These are phyloP conservation scores for Thymus mandschuricus DNA, from an alignment of 257 asterid genomes.

Conservation along the genomic window DNA sequence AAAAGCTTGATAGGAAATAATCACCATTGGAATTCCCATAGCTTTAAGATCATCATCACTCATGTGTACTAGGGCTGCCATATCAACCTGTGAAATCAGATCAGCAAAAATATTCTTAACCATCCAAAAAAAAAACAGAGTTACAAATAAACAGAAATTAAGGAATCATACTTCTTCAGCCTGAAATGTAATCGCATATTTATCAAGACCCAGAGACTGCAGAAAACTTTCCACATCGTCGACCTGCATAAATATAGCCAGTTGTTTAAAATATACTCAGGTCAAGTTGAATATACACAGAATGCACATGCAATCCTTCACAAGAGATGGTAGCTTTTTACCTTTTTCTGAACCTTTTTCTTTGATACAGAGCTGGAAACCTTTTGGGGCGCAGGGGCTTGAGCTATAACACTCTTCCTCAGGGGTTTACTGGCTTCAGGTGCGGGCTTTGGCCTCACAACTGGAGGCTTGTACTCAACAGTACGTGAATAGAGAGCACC, in stretches of 20 bases:
- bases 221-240: conserved; percentile 82
- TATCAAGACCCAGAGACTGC: conserved; percentile 84
- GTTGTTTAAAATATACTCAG: conserved; percentile 2
- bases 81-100: conserved; percentile 76
- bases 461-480: conserved; percentile 52
- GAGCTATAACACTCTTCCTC: conserved; percentile 66
- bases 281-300: background rate
- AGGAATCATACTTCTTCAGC: conserved; percentile 85
- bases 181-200: conserved; percentile 89
- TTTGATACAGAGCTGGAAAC: conserved; percentile 49
- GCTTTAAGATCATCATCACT: conserved; percentile 97
- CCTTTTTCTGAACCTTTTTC: conserved; percentile 68
- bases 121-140: conserved; percentile 16
- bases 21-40: conserved; percentile 97
- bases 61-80: conserved; percentile 95
- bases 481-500: conserved; percentile 58
- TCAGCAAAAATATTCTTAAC: conserved; percentile 15
- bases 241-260: conserved; percentile 53
- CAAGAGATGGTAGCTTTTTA: conserved; percentile 30
- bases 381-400: conserved; percentile 54
- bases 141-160: conserved; percentile 23
- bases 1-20: conserved; percentile 27
- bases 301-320: background rate
- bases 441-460: conserved; percentile 52
- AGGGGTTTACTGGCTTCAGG: conserved; percentile 63